Percentiles rank a stretch among this genome's conserved stretches.
Evolutionary conservation across 257 asterid genomes (phyloP).

Genomic region (Solanum gandarillasii): DNA sequence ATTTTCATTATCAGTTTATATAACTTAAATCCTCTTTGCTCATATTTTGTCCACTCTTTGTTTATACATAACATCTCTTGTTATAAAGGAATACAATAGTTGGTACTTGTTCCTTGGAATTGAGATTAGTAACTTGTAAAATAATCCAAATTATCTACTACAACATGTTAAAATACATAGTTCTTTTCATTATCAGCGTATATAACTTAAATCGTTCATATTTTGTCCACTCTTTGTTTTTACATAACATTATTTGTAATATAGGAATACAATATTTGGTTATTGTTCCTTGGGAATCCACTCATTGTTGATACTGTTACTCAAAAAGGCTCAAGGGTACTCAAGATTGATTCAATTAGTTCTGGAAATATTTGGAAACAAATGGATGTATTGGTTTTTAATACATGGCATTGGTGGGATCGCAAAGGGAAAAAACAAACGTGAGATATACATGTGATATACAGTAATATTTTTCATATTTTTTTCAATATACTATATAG

Average conservation of each 20-base stretch:
- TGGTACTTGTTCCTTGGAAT: background rate
- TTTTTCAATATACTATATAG: background rate
- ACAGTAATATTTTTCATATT: background rate
- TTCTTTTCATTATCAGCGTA: background rate
- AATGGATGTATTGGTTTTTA: conserved; percentile 22
- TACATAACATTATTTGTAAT: background rate
- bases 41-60: background rate
- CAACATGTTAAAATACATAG: background rate
- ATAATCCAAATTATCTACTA: background rate
- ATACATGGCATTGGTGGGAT: conserved; percentile 59
- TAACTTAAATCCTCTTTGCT: background rate
- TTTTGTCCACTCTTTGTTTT: background rate
- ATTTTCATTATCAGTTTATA: background rate
- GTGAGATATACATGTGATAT: conserved; percentile 6
- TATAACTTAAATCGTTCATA: background rate
- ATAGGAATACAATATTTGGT: conserved; percentile 19
- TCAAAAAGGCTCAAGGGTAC: conserved; percentile 6
- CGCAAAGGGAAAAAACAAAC: conserved; percentile 48
- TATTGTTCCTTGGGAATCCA: conserved; percentile 21
- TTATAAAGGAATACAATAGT: background rate
- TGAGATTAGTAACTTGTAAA: background rate
- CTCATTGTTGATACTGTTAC: conserved; percentile 20
- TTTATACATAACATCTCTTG: background rate
- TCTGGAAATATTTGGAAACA: conserved; percentile 20
- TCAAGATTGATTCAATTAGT: conserved; percentile 28